phyloP scores from a whole-genome alignment of 164 flowering plant species.

The Magnolia kwangsiensis region DNA sequence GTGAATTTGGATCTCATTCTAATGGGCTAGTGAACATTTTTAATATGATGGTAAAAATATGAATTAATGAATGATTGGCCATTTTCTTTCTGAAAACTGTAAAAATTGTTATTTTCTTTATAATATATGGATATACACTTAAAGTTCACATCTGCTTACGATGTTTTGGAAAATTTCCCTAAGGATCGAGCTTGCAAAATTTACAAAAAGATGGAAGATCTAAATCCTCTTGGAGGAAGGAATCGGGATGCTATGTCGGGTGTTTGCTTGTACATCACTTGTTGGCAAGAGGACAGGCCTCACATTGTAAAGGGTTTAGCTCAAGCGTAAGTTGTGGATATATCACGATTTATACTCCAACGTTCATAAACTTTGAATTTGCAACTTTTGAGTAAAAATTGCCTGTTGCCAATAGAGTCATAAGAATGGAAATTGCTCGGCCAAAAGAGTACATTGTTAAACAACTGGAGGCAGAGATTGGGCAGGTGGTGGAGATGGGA shows the following conservation, averaged over 20 bases:
- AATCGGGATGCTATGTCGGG: conserved; percentile 69
- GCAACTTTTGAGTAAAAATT: conserved; percentile 31
- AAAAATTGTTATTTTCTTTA: too few relatives aligned
- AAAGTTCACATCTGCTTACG: neutral
- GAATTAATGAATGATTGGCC: too few relatives aligned
- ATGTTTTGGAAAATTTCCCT: neutral
- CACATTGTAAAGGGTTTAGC: conserved; percentile 72
- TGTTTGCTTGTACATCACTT: conserved; percentile 70
- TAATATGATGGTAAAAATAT: too few relatives aligned
- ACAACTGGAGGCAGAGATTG: conserved; percentile 29
- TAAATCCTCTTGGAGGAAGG: conserved; percentile 62
- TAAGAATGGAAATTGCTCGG: conserved; percentile 42
- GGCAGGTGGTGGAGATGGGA: conserved; percentile 45
- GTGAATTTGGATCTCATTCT: too few relatives aligned
- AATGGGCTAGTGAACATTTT: too few relatives aligned
- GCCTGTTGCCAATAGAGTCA: conserved; percentile 43
- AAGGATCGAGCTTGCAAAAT: conserved; percentile 72
- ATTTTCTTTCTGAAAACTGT: too few relatives aligned
- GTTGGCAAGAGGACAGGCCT: conserved; percentile 73
- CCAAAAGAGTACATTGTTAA: conserved; percentile 37
- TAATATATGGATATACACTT: neutral
- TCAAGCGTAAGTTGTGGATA: conserved; percentile 16
- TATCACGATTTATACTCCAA: conserved; percentile 13
- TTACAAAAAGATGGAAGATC: conserved; percentile 72
- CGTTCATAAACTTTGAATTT: conserved; percentile 10